Evolutionary conservation across 495 filamentous ascomycete genomes (phyloP).

Genomic region (Tricharina praecox): DNA sequence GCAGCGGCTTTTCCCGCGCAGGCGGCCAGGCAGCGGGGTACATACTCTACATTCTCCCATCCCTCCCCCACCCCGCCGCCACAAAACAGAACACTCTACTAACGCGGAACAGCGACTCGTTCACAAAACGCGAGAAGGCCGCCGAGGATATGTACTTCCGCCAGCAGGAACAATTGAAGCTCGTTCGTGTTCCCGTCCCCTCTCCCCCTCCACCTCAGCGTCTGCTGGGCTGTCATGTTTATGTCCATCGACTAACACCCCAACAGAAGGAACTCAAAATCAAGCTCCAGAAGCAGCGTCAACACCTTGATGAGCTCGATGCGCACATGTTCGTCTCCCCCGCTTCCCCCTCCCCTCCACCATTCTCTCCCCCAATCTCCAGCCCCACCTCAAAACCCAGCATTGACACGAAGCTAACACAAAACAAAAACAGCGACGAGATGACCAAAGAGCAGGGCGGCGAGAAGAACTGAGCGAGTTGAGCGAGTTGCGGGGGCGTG

Average conservation of each 20-base stretch:
- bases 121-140: constrained; percentile 78
- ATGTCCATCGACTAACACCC: too few species aligned
- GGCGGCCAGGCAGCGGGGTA: constrained; percentile 30
- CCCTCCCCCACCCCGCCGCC: neutral
- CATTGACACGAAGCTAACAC: neutral
- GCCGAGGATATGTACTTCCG: constrained; percentile 68
- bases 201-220: too few species aligned
- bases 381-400: neutral
- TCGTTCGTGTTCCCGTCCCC: constrained; percentile 28
- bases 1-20: constrained; percentile 31
- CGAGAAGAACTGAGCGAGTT: constrained; percentile 47
- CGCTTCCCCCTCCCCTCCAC: constrained; percentile 25
- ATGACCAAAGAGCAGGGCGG: constrained; percentile 50
- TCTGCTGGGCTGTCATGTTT: neutral
- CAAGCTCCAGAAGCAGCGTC: constrained; percentile 63
- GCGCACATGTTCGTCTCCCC: constrained; percentile 54
- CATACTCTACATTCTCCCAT: constrained; percentile 1
- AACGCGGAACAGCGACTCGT: constrained; percentile 46
- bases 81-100: too few species aligned
- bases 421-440: constrained; percentile 48
- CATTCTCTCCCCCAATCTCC: too few species aligned
- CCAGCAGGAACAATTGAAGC: constrained; percentile 74
- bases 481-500: neutral
- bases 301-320: constrained; percentile 66
- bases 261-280: constrained; percentile 39